Base-by-base conservation (phyloP, 1,139 yeast species). In the Kurtzmaniella quercitrusa region DNA sequence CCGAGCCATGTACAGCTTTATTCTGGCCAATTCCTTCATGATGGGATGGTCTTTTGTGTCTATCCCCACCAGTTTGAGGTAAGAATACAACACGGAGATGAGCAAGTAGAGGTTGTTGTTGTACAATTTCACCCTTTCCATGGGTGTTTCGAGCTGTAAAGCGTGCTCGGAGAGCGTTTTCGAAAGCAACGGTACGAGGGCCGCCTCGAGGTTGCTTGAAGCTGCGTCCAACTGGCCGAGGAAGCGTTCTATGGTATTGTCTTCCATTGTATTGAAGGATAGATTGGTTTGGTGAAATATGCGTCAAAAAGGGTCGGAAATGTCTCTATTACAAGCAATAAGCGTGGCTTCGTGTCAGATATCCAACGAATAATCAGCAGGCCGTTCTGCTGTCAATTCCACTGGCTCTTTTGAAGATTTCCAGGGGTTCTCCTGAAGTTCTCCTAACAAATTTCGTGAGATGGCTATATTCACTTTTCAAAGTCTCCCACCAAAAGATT, bases 11-110 rank as follows among this genome's bases (percentile, higher is more conserved):
- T 83, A 84, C 14, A 72, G 60, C 59, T 85, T 85, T 37, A 90
- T 83, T 49, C 95, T 70, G 18, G 70, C 72, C 43, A 90, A 69
- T 59, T 90, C 96, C 21, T 70, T 68, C 82, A 82, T 79, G 5
- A 89, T 76, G 0, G 85, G 81, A 49, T 83, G 88, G 2, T 64
- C 61, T 15, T 70, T 69, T 0, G 85, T 75, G 48, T 82, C 78
- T 12, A 73, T 62, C 0, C 94, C 95, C 14, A 66, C 63, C 1
- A 81, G 58, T 54, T 85, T 84, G 49, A 85, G 62, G 53, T 82
- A 81, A 12, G 89, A 76, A 58, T 66, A 77, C 43, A 77, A 59
- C 14, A 73, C 53, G 0, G 81, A 73, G 15, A 75, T 65, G 40
- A 75, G 56, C 11, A 71, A 65, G 56, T 77, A 78, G 17, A 77